Base-by-base conservation (phyloP, 345 rosid genomes). In the Salix viminalis region DNA sequence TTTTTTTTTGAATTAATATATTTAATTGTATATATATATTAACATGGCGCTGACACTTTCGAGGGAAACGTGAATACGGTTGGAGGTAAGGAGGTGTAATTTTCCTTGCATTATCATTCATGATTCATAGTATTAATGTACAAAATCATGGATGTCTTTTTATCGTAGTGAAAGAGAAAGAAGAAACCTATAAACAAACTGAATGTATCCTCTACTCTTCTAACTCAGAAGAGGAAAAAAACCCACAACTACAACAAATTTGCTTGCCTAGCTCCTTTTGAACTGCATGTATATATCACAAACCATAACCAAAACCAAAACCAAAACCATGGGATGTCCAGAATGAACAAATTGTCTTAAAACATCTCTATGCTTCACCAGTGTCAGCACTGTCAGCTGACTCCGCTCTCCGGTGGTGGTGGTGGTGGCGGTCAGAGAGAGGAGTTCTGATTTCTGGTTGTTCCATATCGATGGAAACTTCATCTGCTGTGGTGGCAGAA, bases 371-470 rank as follows among this genome's bases (percentile, higher is more conserved):
- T 32, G 86, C 79, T 52, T 91, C 94, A 77, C 70, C 75, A 18
- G 87, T 79, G 78, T 90, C 96, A 39, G 72, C 75, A 46, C 91
- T 93, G 82, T 95, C 97, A 79, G 87, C 21, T 23, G 97, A 93
- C 76, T 89, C 90, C 30, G 89, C 89, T 71, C 97, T 90, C 82
- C 75, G 74, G 82, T 87, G 74, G 82, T 87, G 90, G 82, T 87
- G 74, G 82, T 87, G 90, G 82, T 87, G 90, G 67, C n/a, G 69
- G 39, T 87, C 85, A 8, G 78, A 77, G 28, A 69, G 79, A 2
- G 85, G 82, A 60, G 82, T 86, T 74, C 78, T 84, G 26, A 71
- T 70, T 69, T 79, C 91, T 34, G 64, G 54, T 52, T 82, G 89
- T 16, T 89, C 91, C 58, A 86, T 32, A 46, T 91, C 87, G 2